Evolutionary conservation across 441 rosid genomes (phyloP).

Genomic region (Bruguiera hainesii): DNA sequence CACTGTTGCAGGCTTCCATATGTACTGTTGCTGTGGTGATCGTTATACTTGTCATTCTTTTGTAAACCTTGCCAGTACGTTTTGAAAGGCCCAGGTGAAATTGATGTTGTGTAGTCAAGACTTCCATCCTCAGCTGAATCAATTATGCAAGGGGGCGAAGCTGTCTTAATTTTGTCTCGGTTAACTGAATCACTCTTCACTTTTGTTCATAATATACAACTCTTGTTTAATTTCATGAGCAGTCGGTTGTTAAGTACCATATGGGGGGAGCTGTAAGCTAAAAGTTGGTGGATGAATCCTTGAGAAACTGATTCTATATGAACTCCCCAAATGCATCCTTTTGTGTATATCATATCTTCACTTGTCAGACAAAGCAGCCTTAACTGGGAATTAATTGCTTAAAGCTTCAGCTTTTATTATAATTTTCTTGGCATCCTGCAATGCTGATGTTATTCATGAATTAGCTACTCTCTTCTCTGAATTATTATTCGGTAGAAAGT

Average conservation of each 20-base stretch:
- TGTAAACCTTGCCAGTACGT: slow-evolving; percentile 23
- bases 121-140: background rate
- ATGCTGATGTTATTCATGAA: too few species aligned
- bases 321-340: too few species aligned
- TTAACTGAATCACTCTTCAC: slow-evolving; percentile 3
- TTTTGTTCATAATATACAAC: slow-evolving; percentile 19
- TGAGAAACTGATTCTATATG: too few species aligned
- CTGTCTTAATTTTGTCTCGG: background rate
- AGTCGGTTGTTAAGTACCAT: background rate
- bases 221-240: background rate
- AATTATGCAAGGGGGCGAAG: background rate
- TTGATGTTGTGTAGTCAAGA: slow-evolving; percentile 2
- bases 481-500: too few species aligned
- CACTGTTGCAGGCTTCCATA: slow-evolving; percentile 62
- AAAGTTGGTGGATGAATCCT: slow-evolving; percentile 5
- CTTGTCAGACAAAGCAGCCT: too few species aligned
- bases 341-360: too few species aligned
- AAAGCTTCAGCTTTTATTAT: too few species aligned
- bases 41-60: slow-evolving; percentile 31
- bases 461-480: too few species aligned
- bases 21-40: slow-evolving; percentile 57
- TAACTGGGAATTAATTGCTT: too few species aligned
- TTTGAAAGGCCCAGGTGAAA: background rate
- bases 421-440: too few species aligned
- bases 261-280: background rate